These are phyloP conservation scores for Mucor circinelloides DNA, from an alignment of 371 early-diverging fungal genomes.

Conservation along the genomic window DNA sequence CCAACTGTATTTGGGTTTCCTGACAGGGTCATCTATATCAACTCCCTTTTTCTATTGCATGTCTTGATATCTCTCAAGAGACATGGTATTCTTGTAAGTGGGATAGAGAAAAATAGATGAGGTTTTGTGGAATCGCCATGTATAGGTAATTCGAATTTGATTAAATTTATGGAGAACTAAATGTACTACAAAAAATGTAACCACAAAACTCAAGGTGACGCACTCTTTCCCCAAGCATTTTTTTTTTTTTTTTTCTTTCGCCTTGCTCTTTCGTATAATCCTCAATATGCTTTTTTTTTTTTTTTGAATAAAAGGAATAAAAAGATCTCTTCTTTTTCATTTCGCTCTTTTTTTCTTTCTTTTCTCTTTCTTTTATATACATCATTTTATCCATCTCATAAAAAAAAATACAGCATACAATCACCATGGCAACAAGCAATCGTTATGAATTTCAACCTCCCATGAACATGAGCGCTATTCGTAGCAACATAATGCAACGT, in stretches of 20 bases:
- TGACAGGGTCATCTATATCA: neutral
- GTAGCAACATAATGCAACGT: constrained; percentile 35
- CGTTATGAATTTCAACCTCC: constrained; percentile 38
- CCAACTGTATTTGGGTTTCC: neutral
- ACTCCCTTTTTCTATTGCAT: neutral
- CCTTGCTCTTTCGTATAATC: neutral
- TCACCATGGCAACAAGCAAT: constrained; percentile 13
- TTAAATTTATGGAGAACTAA: neutral
- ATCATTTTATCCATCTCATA: neutral
- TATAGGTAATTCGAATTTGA: neutral
- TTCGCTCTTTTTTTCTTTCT: constrained; percentile 6
- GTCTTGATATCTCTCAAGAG: neutral
- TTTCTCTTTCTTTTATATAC: constrained; percentile 6
- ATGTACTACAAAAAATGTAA: neutral
- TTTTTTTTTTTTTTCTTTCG: too few relatives aligned
- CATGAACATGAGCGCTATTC: constrained; percentile 38
- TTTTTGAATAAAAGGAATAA: neutral
- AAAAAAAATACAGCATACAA: neutral
- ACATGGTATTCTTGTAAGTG: neutral
- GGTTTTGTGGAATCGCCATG: neutral
- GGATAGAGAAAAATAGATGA: neutral
- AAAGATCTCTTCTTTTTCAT: constrained; percentile 2
- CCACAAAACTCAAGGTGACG: neutral
- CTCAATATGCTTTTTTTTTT: neutral
- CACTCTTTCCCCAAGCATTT: neutral